Percentiles rank a stretch among this genome's conserved stretches.
These are phyloP conservation scores for Firmiana major DNA, from an alignment of 345 rosid genomes.

Conservation along the genomic window DNA sequence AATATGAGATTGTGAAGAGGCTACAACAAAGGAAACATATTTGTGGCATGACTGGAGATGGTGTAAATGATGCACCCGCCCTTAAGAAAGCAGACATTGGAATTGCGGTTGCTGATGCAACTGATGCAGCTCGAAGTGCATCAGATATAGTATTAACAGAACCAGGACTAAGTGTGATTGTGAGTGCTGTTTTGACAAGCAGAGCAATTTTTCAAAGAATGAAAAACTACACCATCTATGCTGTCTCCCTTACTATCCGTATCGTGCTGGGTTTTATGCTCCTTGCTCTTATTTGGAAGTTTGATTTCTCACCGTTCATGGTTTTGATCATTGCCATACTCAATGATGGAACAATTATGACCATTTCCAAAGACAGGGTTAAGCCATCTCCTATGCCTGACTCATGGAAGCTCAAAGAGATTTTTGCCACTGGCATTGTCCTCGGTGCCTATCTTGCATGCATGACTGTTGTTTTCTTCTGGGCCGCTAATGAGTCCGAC, in stretches of 20 bases:
- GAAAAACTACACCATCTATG: constrained; percentile 79
- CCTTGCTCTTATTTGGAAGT: constrained; percentile 30
- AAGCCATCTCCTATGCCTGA: constrained; percentile 23
- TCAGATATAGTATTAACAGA: constrained; percentile 69
- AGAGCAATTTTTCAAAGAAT: constrained; percentile 75
- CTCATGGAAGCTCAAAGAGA: constrained; percentile 34
- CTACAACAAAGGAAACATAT: constrained; percentile 60
- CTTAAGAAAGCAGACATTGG: constrained; percentile 70
- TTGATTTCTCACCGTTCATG: constrained; percentile 37
- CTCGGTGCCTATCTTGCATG: constrained; percentile 55
- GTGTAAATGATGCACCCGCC: constrained; percentile 66
- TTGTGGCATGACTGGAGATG: constrained; percentile 63
- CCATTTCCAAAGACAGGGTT: constrained; percentile 23
- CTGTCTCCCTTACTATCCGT: constrained; percentile 64
- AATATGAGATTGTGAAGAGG: constrained; percentile 67
- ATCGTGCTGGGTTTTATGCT: constrained; percentile 48
- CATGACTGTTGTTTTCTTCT: constrained; percentile 57
- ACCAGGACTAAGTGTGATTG: constrained; percentile 70
- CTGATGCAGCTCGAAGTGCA: constrained; percentile 71
- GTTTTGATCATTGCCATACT: constrained; percentile 34
- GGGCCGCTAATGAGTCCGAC: constrained; percentile 48
- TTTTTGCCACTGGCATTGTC: constrained; percentile 54
- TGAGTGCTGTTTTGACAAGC: constrained; percentile 70
- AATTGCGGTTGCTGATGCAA: constrained; percentile 71
- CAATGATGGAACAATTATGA: constrained; percentile 26